These are phyloP conservation scores for Daldinia bambusicola DNA, from an alignment of 495 filamentous ascomycete genomes.

Conservation along the genomic window DNA sequence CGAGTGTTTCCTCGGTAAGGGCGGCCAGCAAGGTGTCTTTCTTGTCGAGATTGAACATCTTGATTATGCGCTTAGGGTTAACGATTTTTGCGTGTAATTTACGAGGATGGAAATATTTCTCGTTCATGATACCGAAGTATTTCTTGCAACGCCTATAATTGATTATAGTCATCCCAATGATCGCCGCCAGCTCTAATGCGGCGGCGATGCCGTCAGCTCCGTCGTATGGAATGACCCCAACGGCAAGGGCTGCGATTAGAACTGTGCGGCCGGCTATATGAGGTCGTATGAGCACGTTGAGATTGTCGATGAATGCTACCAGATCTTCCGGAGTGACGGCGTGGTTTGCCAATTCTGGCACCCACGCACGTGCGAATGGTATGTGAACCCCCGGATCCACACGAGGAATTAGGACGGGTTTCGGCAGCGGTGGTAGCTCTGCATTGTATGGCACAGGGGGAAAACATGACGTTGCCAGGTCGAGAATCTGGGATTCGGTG, in stretches of 20 bases:
- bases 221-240: constrained; percentile 36
- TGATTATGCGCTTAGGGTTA: constrained; percentile 29
- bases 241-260: constrained; percentile 17
- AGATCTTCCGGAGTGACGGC: constrained; percentile 38
- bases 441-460: constrained; percentile 12
- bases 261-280: constrained; percentile 26
- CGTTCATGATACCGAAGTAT: constrained; percentile 38
- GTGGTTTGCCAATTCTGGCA: constrained; percentile 31
- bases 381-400: constrained; percentile 31
- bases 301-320: constrained; percentile 44
- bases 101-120: constrained; percentile 41
- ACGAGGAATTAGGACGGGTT: constrained; percentile 44
- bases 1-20: constrained; percentile 33
- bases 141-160: constrained; percentile 22
- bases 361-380: constrained; percentile 43
- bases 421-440: constrained; percentile 25
- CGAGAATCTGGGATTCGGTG: constrained; percentile 29
- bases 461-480: constrained; percentile 25
- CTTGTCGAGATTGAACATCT: constrained; percentile 33
- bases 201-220: constrained; percentile 27
- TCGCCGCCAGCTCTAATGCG: constrained; percentile 25
- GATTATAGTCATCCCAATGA: constrained; percentile 15
- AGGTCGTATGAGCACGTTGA: constrained; percentile 42
- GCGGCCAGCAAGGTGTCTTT: constrained; percentile 36
- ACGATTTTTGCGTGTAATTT: constrained; percentile 39